These are phyloP conservation scores for Ophiocordyceps camponoti-leonardi DNA, from an alignment of 2,329 filamentous ascomycete species.

Conservation along the genomic window DNA sequence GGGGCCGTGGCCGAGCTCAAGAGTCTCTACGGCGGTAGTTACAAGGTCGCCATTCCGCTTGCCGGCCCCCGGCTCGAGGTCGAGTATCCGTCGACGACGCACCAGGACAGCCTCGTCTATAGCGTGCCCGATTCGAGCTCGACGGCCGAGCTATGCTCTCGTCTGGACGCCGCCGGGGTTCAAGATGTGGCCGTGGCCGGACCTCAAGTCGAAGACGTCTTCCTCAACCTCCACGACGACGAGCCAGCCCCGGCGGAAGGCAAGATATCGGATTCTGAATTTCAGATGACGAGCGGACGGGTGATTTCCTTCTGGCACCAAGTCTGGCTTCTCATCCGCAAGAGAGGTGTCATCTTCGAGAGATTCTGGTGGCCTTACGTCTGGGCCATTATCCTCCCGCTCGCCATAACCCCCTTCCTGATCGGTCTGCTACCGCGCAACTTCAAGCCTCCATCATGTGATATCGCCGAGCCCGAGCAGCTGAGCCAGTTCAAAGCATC, in stretches of 20 bases:
- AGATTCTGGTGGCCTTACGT: conserved; percentile 60
- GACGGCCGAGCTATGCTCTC: conserved; percentile 7
- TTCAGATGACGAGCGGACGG: conserved; percentile 3
- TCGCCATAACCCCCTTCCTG: conserved; percentile 56
- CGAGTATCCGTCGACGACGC: conserved; percentile 24
- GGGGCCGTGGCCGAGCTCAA: conserved; percentile 50
- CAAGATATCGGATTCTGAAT: not conserved
- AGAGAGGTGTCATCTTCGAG: conserved; percentile 55
- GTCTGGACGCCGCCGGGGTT: conserved; percentile 32
- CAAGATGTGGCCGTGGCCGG: conserved; percentile 14
- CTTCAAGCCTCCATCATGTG: conserved; percentile 24
- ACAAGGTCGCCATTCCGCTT: conserved; percentile 31
- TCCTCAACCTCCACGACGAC: conserved; percentile 6
- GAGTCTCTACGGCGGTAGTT: conserved; percentile 43
- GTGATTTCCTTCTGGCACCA: conserved; percentile 23
- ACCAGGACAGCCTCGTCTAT: conserved; percentile 39
- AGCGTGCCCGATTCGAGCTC: conserved; percentile 22
- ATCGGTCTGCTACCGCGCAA: conserved; percentile 51
- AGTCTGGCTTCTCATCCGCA: conserved; percentile 52
- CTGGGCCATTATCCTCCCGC: conserved; percentile 55
- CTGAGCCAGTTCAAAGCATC: conserved; percentile 14
- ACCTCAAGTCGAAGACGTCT: conserved; percentile 16
- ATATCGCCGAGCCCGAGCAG: not conserved
- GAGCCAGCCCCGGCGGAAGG: not conserved
- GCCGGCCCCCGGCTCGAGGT: conserved; percentile 11